These are phyloP conservation scores for Talaromyces piceae DNA, from an alignment of 2,329 filamentous ascomycete genomes.

Conservation along the genomic window DNA sequence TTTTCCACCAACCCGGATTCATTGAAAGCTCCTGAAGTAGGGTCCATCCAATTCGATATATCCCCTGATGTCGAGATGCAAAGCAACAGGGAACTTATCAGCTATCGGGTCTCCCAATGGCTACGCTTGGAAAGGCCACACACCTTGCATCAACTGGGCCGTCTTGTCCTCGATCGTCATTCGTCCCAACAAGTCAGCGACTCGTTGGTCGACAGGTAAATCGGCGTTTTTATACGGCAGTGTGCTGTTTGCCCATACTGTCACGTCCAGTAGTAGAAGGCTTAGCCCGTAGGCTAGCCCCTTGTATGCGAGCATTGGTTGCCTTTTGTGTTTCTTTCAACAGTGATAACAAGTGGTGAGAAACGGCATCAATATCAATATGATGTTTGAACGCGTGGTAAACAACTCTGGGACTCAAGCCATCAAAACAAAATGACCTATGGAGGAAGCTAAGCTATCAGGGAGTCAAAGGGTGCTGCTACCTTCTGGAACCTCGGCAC, in stretches of 20 bases:
- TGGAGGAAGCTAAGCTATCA: not conserved
- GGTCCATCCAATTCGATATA: slow-evolving; percentile 65
- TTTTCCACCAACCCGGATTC: slow-evolving; percentile 58
- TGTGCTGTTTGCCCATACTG: slow-evolving; percentile 9
- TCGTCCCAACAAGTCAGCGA: slow-evolving; percentile 59
- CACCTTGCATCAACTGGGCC: slow-evolving; percentile 57
- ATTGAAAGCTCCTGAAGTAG: slow-evolving; percentile 60
- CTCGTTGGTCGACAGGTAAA: slow-evolving; percentile 55
- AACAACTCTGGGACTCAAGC: not conserved
- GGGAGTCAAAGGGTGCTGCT: not conserved
- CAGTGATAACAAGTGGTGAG: not conserved
- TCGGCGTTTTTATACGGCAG: slow-evolving; percentile 55
- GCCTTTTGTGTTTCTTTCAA: not conserved
- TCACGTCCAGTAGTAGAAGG: not conserved
- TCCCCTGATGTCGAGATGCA: slow-evolving; percentile 42
- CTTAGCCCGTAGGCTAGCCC: not conserved
- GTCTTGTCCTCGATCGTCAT: slow-evolving; percentile 73
- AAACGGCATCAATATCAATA: not conserved
- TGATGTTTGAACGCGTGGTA: not conserved
- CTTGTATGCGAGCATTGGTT: not conserved
- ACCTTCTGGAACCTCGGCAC: not conserved
- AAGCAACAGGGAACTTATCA: not conserved
- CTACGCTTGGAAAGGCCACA: not conserved
- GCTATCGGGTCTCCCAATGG: not conserved
- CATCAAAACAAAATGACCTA: not conserved